Base-by-base conservation (phyloP, 495 filamentous ascomycete species). In the Hypoxylon intermedium region DNA sequence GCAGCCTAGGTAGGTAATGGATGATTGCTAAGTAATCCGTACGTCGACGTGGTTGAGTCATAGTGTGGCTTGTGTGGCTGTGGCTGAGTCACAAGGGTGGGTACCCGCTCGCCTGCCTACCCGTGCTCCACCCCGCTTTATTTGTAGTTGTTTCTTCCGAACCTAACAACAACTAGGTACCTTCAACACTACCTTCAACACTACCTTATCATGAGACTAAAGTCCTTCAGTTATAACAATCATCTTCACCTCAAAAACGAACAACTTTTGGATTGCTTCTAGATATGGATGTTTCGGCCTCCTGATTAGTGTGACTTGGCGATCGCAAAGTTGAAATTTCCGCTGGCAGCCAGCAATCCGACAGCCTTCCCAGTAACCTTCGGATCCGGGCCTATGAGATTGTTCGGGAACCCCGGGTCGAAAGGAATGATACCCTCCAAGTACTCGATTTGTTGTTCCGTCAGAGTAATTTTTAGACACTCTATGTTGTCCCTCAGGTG, bases 401-500 rank as follows among this genome's bases (percentile, higher is more conserved):
- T 79, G 33, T 60, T 65, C 0, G 84, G 83, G 59, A 84, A 87
- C 0, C 83, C 84, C 26, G 74, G 11, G 42, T 85, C 79, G 51
- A 87, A 85, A 1, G 69, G 56, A 16, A 47, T 66, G 4, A 77
- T 74, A 12, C 68, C 67, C 45, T 89, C 85, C 31, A 89, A 73
- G 53, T 84, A 75, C 28, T 79, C 68, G 34, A 89, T 78, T 38
- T 90, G 81, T 58, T 85, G 73, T n/a, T 78, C 63, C 6, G 77
- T 80, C 34, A 90, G 68, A 0, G 69, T 69, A 21, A 90, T 75
- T 0, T 53, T 72, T 41, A 91, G 67, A 0, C 82, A 84, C 59
- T 84, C 74, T 44, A 89, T 85, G 43, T 89, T 91, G 37, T 79
- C 80, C 52, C 81, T 75, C 16, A 90, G 67, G 64, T 91, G 85